A percentile compares a stretch with the other conserved stretches of the same genome.
Evolutionary conservation across 257 asterid species (phyloP).

Genomic region (Gentiana macrophylla): DNA sequence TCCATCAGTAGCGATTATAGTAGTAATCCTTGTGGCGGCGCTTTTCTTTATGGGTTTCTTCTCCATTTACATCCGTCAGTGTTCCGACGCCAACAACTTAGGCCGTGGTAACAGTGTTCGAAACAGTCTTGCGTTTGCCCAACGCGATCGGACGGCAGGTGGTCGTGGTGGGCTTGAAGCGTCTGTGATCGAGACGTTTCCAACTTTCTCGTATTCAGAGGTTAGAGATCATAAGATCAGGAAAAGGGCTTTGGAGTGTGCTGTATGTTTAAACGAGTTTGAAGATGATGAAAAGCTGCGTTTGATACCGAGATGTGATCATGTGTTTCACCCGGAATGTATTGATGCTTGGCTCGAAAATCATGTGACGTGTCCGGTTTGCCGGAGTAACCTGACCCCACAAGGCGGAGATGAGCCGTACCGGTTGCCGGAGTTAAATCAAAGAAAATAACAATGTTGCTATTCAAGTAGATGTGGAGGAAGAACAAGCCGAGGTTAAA

Average conservation of each 20-base stretch:
- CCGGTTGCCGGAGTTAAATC: conserved; percentile 5
- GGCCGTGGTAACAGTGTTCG: neutral
- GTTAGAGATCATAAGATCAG: conserved; percentile 87
- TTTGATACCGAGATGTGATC: conserved; percentile 79
- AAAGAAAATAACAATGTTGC: conserved; percentile 22
- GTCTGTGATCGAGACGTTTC: conserved; percentile 50
- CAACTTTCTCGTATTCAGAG: conserved; percentile 71
- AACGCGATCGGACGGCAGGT: neutral
- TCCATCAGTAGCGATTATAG: no score
- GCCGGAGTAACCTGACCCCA: conserved; percentile 52
- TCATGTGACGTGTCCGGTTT: conserved; percentile 91
- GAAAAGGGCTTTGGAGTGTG: conserved; percentile 74
- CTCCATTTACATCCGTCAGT: no score
- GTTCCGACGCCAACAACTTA: neutral
- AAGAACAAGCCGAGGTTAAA: conserved; percentile 4
- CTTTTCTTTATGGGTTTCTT: no score
- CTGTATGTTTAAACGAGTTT: conserved; percentile 82
- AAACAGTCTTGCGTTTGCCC: conserved; percentile 1
- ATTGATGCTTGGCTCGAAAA: conserved; percentile 84
- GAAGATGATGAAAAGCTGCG: conserved; percentile 67
- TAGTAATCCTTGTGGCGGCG: no score
- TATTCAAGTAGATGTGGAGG: conserved; percentile 24
- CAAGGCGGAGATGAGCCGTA: conserved; percentile 27
- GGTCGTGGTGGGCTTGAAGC: conserved; percentile 50
- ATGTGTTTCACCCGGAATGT: conserved; percentile 87